Conservation (phyloP, 2,329 filamentous ascomycete species). For the Neocatenulostroma microsporum region DNA sequence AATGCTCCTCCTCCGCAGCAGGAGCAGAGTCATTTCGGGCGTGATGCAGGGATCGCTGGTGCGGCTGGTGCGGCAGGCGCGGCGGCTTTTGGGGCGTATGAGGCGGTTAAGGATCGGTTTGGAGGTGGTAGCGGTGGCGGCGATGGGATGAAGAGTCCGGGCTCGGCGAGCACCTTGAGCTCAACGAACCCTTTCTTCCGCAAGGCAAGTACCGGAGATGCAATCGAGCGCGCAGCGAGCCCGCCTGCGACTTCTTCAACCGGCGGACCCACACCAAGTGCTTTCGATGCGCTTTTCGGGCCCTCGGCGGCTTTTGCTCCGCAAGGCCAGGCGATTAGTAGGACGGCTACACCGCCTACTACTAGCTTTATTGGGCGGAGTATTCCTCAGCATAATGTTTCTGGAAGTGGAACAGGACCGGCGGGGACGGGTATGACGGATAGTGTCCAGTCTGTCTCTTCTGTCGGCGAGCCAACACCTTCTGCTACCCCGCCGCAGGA, state of each 20-base stretch:
- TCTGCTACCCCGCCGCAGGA: conserved; percentile 55
- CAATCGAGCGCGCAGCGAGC: conserved; percentile 17
- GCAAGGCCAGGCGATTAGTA: conserved; percentile 17
- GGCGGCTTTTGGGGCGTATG: conserved; percentile 11
- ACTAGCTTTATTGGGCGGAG: conserved; percentile 24
- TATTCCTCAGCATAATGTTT: conserved; percentile 12
- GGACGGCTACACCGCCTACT: conserved; percentile 24
- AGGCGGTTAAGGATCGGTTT: conserved; percentile 5
- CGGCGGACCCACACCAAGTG: conserved; percentile 27
- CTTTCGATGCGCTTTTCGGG: conserved; percentile 31
- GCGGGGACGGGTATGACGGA: conserved; percentile 19
- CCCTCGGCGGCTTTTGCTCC: conserved; percentile 37
- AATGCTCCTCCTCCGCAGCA: conserved; percentile 5
- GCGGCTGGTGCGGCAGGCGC: conserved; percentile 8
- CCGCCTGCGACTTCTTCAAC: conserved; percentile 13
- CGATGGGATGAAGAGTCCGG: conserved; percentile 13
- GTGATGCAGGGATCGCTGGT: conserved; percentile 8
- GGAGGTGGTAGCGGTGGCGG: conserved; percentile 8
- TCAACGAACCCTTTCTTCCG: conserved; percentile 95
- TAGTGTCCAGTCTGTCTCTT: conserved; percentile 22
- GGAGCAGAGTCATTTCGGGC: conserved; percentile 5
- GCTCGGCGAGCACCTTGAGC: conserved; percentile 15
- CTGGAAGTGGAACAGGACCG: conserved; percentile 8
- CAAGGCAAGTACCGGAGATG: conserved; percentile 34
- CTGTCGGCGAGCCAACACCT: conserved; percentile 42